Percentiles rank a stretch among this genome's conserved stretches.
Evolutionary conservation across 768 basidiomycete genomes (phyloP).

Genomic region (Lactifluus echinatus): DNA sequence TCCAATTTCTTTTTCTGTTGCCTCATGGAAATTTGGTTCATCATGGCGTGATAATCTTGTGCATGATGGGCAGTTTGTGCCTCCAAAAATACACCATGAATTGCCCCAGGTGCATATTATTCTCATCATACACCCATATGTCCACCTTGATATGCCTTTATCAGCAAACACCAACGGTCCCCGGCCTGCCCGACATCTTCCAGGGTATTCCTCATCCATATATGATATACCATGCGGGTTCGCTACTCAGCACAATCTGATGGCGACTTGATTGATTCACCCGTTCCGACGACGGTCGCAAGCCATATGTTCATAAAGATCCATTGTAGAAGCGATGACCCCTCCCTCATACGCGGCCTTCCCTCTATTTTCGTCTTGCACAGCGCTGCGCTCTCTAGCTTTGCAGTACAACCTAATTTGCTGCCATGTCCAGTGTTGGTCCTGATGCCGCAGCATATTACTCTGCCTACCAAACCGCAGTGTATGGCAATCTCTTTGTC

Average conservation of each 20-base stretch:
- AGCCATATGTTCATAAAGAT: not conserved
- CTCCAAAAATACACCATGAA: not conserved
- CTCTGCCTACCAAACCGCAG: not conserved
- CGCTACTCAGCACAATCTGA: not conserved
- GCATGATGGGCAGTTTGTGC: not conserved
- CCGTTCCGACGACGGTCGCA: not conserved
- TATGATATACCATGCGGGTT: not conserved
- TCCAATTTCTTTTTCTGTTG: not conserved
- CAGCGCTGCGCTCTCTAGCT: not conserved
- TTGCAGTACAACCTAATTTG: not conserved
- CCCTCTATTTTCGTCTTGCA: not conserved
- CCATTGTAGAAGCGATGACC: not conserved
- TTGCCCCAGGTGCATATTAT: not conserved
- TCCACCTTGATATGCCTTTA: not conserved
- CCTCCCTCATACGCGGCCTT: not conserved
- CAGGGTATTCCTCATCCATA: not conserved
- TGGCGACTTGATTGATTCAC: not conserved
- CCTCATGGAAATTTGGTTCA: too few relatives aligned
- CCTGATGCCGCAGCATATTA: not conserved
- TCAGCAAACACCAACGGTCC: not conserved
- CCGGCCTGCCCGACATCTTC: not conserved
- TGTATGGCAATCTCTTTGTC: constrained; percentile 6
- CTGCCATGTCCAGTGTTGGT: not conserved
- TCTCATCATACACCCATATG: not conserved
- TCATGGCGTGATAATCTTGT: not conserved